phyloP scores from a whole-genome alignment of 1,284 basidiomycete genomes.

The Melampsora larici-populina region DNA sequence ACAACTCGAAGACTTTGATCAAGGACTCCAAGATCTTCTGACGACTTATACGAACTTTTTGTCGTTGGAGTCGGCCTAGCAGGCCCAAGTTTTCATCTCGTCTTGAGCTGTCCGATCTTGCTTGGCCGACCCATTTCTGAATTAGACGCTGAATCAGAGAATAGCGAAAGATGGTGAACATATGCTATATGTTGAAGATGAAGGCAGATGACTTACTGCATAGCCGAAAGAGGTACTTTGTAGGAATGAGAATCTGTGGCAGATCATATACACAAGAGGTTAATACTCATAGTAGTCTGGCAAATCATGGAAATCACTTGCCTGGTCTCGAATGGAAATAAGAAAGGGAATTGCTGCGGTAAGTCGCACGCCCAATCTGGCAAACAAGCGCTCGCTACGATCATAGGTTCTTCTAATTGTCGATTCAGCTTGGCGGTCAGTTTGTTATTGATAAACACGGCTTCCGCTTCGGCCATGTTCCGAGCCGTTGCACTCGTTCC shows the following conservation, averaged over 20 bases:
- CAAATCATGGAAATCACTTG: neutral
- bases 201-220: conserved; percentile 63
- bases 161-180: neutral
- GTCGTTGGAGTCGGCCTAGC: conserved; percentile 83
- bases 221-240: conserved; percentile 98
- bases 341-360: conserved; percentile 64
- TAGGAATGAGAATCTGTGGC: conserved; percentile 86
- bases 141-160: conserved; percentile 44
- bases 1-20: conserved; percentile 94
- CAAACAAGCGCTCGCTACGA: conserved; percentile 91
- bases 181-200: conserved; percentile 67
- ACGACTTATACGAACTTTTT: conserved; percentile 94
- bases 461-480: conserved; percentile 59
- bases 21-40: conserved; percentile 94
- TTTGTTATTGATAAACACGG: conserved; percentile 94
- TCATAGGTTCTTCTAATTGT: conserved; percentile 97
- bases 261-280: too few species aligned
- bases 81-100: conserved; percentile 86
- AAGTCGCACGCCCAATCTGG: conserved; percentile 95
- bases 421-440: conserved; percentile 95
- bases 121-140: conserved; percentile 46
- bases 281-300: neutral
- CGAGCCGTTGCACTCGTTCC: conserved; percentile 44
- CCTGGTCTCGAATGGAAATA: conserved; percentile 44
- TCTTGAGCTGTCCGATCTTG: conserved; percentile 59